Evolutionary conservation across 371 early-diverging fungal genomes (phyloP).

Genomic region (Mortierella sp.): DNA sequence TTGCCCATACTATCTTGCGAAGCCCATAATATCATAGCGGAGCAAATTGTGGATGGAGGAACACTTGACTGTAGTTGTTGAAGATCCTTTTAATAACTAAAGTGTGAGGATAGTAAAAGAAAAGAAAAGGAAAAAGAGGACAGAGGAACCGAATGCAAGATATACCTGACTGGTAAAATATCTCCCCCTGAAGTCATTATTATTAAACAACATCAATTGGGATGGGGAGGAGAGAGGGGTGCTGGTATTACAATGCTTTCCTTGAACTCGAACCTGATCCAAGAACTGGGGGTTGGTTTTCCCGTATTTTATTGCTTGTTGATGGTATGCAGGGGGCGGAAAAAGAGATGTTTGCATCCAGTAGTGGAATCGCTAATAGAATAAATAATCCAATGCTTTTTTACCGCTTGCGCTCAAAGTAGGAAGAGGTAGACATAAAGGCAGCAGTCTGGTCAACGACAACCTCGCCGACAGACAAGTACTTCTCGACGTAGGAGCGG

Average conservation of each 20-base stretch:
- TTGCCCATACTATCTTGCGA: background rate
- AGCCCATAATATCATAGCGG: background rate
- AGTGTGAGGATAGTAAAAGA: no score
- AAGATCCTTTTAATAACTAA: no score
- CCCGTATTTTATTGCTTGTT: background rate
- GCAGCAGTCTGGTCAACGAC: conserved; percentile 71
- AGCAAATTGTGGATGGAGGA: background rate
- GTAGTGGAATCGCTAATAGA: no score
- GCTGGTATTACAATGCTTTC: background rate
- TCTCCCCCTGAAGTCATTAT: no score
- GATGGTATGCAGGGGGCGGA: background rate
- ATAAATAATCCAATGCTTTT: background rate
- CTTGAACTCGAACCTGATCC: background rate
- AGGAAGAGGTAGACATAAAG: conserved; percentile 69
- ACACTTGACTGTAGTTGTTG: no score
- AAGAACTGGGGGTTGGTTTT: background rate
- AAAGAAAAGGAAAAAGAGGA: no score
- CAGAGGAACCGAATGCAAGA: no score
- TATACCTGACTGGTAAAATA: no score
- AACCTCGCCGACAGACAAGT: conserved; percentile 79
- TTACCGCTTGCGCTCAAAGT: conserved; percentile 76
- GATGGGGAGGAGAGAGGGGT: no score
- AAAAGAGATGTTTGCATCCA: background rate
- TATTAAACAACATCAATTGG: background rate
- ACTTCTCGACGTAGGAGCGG: conserved; percentile 67